phyloP scores from a whole-genome alignment of 192 early-diverging fungal genomes.

The Hyaloraphidium curvatum region DNA sequence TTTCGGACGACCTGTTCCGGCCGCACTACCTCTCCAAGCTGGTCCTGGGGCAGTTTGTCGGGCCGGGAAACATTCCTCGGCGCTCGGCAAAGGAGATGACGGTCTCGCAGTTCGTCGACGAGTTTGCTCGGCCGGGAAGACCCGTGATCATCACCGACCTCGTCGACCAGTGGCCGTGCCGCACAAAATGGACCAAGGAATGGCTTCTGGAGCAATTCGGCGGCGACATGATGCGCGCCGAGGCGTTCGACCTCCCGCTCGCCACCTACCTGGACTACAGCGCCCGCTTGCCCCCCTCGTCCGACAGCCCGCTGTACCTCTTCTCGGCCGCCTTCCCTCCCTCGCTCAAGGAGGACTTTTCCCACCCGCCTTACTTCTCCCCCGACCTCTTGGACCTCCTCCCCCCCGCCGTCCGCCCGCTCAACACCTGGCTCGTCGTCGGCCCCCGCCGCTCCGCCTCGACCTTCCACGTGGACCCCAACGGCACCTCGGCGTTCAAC shows the following conservation, averaged over 20 bases:
- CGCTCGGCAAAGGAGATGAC: neutral
- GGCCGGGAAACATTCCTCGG: neutral
- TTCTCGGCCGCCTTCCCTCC: slow-evolving; percentile 30
- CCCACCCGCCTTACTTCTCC: slow-evolving; percentile 36
- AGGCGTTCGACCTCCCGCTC: slow-evolving; percentile 36
- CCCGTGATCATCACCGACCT: slow-evolving; percentile 47
- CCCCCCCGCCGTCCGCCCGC: slow-evolving; percentile 26
- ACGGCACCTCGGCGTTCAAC: slow-evolving; percentile 18
- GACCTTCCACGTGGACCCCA: slow-evolving; percentile 57
- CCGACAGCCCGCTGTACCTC: slow-evolving; percentile 44
- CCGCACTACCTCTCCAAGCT: slow-evolving; percentile 27
- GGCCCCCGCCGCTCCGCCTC: slow-evolving; percentile 41
- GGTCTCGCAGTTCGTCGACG: neutral
- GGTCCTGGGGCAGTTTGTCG: neutral
- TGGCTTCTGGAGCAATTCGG: slow-evolving; percentile 22
- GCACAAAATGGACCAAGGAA: slow-evolving; percentile 31
- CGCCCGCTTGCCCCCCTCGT: slow-evolving; percentile 14
- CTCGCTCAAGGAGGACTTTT: slow-evolving; percentile 27
- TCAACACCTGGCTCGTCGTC: slow-evolving; percentile 50
- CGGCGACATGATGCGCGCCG: slow-evolving; percentile 31
- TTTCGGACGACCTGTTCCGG: slow-evolving; percentile 42
- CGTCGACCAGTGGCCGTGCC: slow-evolving; percentile 36
- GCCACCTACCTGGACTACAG: slow-evolving; percentile 26
- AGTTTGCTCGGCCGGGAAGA: slow-evolving; percentile 29
- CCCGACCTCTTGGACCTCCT: slow-evolving; percentile 42